These are phyloP conservation scores for Elongisporangium prolatum DNA, from an alignment of 352 stramenopile genomes.

Conservation along the genomic window DNA sequence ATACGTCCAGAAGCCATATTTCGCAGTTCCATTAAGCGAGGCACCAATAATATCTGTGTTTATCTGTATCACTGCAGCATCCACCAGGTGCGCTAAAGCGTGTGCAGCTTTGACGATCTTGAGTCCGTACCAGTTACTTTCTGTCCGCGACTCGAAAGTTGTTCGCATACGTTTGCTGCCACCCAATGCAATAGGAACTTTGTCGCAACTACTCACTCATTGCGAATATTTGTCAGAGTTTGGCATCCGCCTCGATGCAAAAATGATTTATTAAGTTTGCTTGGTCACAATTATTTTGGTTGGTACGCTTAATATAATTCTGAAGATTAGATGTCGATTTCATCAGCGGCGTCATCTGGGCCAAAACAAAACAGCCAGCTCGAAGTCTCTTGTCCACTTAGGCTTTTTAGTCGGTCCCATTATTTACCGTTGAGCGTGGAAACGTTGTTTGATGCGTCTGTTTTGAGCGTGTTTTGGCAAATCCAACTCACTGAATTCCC, in stretches of 20 bases:
- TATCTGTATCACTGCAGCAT: slow-evolving; percentile 27
- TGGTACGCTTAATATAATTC: neutral
- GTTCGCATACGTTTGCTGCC: neutral
- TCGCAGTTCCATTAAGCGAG: neutral
- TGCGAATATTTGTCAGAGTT: neutral
- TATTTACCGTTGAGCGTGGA: neutral
- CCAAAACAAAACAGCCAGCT: no score
- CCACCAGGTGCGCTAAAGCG: slow-evolving; percentile 27
- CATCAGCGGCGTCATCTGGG: no score
- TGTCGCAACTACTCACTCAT: neutral
- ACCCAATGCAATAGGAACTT: neutral
- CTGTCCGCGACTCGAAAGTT: neutral
- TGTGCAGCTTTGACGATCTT: slow-evolving; percentile 8
- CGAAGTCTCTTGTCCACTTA: neutral
- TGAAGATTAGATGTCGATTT: neutral
- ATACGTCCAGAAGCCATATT: slow-evolving; percentile 10
- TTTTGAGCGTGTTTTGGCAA: neutral
- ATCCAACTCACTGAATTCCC: neutral
- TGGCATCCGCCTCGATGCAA: neutral
- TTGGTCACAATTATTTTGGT: neutral
- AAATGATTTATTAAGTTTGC: neutral
- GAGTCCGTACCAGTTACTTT: neutral
- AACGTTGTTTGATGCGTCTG: neutral
- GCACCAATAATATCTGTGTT: neutral
- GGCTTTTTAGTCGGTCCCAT: neutral